These are phyloP conservation scores for Solanum paucissectum DNA, from an alignment of 257 asterid genomes.

Conservation along the genomic window DNA sequence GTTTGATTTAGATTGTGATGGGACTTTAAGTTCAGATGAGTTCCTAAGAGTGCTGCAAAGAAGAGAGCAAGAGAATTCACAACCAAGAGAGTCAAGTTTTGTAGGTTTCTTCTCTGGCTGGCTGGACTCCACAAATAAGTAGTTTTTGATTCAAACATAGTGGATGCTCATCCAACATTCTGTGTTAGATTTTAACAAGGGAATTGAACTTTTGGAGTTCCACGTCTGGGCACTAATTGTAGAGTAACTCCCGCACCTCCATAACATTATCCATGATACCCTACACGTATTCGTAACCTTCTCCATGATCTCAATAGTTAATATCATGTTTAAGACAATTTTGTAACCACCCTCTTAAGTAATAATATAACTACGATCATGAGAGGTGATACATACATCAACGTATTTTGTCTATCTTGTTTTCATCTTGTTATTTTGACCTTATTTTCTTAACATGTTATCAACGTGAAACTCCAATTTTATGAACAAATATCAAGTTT, in stretches of 20 bases:
- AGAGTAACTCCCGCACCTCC: background rate
- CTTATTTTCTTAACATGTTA: background rate
- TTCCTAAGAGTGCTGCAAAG: constrained; percentile 62
- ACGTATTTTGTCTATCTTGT: background rate
- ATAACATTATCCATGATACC: background rate
- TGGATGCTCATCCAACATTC: background rate
- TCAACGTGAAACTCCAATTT: background rate
- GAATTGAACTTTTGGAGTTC: background rate
- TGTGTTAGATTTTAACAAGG: background rate
- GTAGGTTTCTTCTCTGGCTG: constrained; percentile 53
- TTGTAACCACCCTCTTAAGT: background rate
- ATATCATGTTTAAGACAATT: background rate
- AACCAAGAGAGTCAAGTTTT: constrained; percentile 31
- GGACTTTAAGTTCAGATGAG: constrained; percentile 69
- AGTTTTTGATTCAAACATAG: constrained; percentile 6
- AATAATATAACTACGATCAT: background rate
- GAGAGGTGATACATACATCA: background rate
- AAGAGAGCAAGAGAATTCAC: constrained; percentile 35
- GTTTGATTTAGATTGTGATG: constrained; percentile 69
- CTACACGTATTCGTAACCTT: background rate
- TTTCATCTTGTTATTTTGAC: background rate
- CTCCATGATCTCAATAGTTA: background rate
- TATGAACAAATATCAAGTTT: background rate
- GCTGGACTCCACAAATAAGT: constrained; percentile 35
- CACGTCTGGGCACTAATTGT: background rate